Evolutionary conservation across 371 early-diverging fungal species (phyloP).

Genomic region (Racocetra persica): DNA sequence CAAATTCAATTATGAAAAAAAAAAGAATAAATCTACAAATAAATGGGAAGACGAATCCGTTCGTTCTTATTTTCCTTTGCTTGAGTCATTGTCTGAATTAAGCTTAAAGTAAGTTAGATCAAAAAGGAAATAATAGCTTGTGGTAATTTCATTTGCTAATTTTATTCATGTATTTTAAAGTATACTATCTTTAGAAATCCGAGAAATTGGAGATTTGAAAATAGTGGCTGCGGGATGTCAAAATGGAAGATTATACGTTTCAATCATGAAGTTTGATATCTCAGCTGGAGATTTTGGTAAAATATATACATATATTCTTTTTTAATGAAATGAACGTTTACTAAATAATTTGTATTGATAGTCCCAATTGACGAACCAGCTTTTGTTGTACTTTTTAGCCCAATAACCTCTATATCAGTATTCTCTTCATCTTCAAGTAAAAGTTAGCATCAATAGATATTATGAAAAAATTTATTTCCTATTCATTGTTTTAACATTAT

Average conservation of each 20-base stretch:
- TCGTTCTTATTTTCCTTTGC: conserved; percentile 52
- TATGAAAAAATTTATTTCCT: not conserved
- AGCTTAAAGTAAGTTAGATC: conserved; percentile 33
- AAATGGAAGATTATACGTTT: conserved; percentile 62
- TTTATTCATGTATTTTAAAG: conserved; percentile 44
- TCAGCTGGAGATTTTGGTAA: conserved; percentile 49
- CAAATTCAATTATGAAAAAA: not conserved
- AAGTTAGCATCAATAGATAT: not conserved
- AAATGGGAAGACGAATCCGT: conserved; percentile 51
- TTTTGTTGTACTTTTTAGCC: conserved; percentile 44
- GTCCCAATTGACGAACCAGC: conserved; percentile 45
- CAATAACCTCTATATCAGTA: conserved; percentile 5
- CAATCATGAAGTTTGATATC: conserved; percentile 59
- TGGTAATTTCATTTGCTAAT: too few relatives aligned
- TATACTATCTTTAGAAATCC: conserved; percentile 61
- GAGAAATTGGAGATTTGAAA: conserved; percentile 55
- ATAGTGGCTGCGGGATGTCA: conserved; percentile 71
- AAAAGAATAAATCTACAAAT: conserved; percentile 29
- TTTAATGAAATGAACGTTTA: not conserved
- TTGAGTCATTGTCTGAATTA: conserved; percentile 52
- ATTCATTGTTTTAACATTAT: not conserved
- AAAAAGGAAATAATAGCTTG: too few relatives aligned
- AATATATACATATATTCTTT: conserved; percentile 35
- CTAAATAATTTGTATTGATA: not conserved
- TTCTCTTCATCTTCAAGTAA: conserved; percentile 10